These are phyloP conservation scores for Suhomyces taliae DNA, from an alignment of 1,139 yeast species.

Conservation along the genomic window DNA sequence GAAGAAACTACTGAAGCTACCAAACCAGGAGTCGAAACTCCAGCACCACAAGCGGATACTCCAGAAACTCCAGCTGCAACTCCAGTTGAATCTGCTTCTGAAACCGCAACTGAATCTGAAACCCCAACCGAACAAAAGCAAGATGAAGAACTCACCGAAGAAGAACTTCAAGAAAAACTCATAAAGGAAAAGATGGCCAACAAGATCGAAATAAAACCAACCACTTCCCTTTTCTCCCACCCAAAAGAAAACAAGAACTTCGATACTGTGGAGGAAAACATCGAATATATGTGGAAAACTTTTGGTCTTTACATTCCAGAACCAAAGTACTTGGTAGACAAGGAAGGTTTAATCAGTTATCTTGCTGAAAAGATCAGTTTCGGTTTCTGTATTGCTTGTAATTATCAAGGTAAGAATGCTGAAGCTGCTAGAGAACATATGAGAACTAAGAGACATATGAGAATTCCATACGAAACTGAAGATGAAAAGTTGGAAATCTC, in stretches of 20 bases:
- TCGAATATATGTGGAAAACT: slow-evolving; percentile 69
- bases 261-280: slow-evolving; percentile 55
- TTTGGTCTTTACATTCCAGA: slow-evolving; percentile 93
- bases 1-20: slow-evolving; percentile 7
- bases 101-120: slow-evolving; percentile 12
- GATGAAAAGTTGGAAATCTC: slow-evolving; percentile 80
- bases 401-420: slow-evolving; percentile 76
- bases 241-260: slow-evolving; percentile 40
- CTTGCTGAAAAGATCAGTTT: slow-evolving; percentile 81
- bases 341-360: slow-evolving; percentile 69
- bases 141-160: slow-evolving; percentile 35
- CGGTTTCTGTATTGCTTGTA: slow-evolving; percentile 84
- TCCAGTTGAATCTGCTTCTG: slow-evolving; percentile 10
- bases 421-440: slow-evolving; percentile 93
- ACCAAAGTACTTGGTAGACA: slow-evolving; percentile 62
- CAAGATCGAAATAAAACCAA: slow-evolving; percentile 68
- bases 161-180: slow-evolving; percentile 50
- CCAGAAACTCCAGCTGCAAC: slow-evolving; percentile 11
- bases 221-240: slow-evolving; percentile 76
- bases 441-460: slow-evolving; percentile 81
- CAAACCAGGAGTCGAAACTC: slow-evolving; percentile 6
- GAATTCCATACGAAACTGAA: slow-evolving; percentile 82
- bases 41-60: not conserved
- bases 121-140: slow-evolving; percentile 12
- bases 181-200: slow-evolving; percentile 57